Conservation (phyloP, 257 asterid genomes). For the Coffea eugenioides region DNA sequence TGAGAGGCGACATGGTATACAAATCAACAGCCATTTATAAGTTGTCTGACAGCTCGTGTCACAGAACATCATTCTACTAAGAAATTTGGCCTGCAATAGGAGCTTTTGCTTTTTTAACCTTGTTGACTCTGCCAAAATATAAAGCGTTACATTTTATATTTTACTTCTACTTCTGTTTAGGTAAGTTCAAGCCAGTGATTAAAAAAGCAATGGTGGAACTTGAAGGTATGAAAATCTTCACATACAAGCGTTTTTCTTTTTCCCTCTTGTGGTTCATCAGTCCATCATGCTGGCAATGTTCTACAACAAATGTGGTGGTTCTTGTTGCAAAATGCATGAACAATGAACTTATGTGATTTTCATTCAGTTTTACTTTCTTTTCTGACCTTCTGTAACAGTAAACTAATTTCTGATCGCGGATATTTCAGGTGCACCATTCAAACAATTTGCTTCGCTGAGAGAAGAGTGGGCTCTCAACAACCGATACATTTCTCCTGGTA, state of each 20-base stretch:
- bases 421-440: slow-evolving; percentile 81
- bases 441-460: slow-evolving; percentile 67
- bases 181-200: slow-evolving; percentile 98
- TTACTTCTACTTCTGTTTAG: slow-evolving; percentile 24
- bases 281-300: too few relatives aligned
- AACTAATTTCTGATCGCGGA: neutral
- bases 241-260: neutral
- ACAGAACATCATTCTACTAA: neutral
- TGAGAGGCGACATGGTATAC: slow-evolving; percentile 93
- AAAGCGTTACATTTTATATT: neutral
- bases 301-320: neutral
- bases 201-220: slow-evolving; percentile 99
- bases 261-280: neutral
- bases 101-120: neutral
- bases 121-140: neutral
- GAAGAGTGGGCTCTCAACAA: slow-evolving; percentile 94
- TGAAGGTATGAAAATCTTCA: slow-evolving; percentile 48
- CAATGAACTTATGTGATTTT: neutral
- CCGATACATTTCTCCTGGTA: slow-evolving; percentile 85
- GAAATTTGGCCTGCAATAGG: neutral
- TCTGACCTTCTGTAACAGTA: neutral
- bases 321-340: neutral
- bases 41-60: neutral
- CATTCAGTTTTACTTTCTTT: neutral
- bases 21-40: neutral